Evolutionary conservation across 805 yeast species (phyloP).

Genomic region (Danielia oregonensis): DNA sequence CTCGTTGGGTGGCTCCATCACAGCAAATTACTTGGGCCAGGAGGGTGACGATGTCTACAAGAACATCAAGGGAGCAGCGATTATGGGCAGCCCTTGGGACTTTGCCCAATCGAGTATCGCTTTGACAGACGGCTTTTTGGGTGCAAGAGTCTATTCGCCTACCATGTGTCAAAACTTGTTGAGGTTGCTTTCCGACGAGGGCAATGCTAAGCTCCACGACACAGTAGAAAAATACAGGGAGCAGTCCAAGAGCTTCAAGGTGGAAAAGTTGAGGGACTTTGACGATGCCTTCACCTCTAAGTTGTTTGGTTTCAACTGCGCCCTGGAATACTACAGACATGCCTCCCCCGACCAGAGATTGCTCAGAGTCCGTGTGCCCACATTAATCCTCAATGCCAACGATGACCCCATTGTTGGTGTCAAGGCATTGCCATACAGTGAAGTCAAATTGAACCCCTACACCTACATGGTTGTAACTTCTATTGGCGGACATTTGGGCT

Average conservation of each 20-base stretch:
- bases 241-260: constrained; percentile 27
- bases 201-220: constrained; percentile 21
- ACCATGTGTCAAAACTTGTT: constrained; percentile 39
- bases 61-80: constrained; percentile 53
- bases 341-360: constrained; percentile 61
- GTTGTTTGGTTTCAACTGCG: constrained; percentile 59
- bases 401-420: constrained; percentile 69
- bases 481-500: constrained; percentile 70
- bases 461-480: constrained; percentile 54
- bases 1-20: constrained; percentile 68
- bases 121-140: constrained; percentile 33
- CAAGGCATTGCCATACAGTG: constrained; percentile 48
- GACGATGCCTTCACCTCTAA: constrained; percentile 61
- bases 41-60: constrained; percentile 46
- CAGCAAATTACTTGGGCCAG: constrained; percentile 68
- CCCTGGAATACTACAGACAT: constrained; percentile 59
- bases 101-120: constrained; percentile 51
- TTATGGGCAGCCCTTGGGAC: constrained; percentile 74
- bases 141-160: constrained; percentile 39
- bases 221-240: constrained; percentile 23
- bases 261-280: constrained; percentile 48
- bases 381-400: constrained; percentile 52
- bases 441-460: constrained; percentile 54
- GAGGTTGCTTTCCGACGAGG: constrained; percentile 30
- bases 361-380: constrained; percentile 56